Evolutionary conservation across 1,284 basidiomycete species (phyloP).

Genomic region (Pulveroboletus sp.): DNA sequence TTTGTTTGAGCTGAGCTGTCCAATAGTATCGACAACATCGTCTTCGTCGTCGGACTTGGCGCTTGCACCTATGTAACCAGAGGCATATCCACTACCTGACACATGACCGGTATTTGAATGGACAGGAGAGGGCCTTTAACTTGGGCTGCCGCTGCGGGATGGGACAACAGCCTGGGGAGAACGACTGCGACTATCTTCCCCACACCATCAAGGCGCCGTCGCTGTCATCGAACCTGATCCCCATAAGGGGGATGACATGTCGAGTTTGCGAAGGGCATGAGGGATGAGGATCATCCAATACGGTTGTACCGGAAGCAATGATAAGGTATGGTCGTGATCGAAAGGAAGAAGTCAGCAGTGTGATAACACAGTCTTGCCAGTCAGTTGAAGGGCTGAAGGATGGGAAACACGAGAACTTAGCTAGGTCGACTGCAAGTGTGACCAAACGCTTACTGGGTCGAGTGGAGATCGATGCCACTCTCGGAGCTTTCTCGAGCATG

Average conservation of each 20-base stretch:
- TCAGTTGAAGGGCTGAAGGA: slow-evolving; percentile 65
- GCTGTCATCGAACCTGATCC: slow-evolving; percentile 29
- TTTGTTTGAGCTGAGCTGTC: slow-evolving; percentile 82
- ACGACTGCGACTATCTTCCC: slow-evolving; percentile 1
- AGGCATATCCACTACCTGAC: slow-evolving; percentile 21
- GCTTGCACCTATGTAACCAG: slow-evolving; percentile 28
- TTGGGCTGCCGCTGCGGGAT: slow-evolving; percentile 15
- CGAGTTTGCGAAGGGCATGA: slow-evolving; percentile 7
- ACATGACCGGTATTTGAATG: slow-evolving; percentile 5
- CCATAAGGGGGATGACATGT: slow-evolving; percentile 11
- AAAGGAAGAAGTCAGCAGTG: slow-evolving; percentile 35
- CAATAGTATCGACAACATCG: slow-evolving; percentile 67
- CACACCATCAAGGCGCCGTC: slow-evolving; percentile 27
- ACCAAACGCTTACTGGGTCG: slow-evolving; percentile 50
- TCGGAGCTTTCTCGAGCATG: slow-evolving; percentile 25
- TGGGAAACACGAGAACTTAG: not conserved
- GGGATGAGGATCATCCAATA: slow-evolving; percentile 16
- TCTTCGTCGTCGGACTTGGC: slow-evolving; percentile 42
- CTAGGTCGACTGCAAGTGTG: not conserved
- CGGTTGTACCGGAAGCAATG: slow-evolving; percentile 8
- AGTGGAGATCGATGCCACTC: slow-evolving; percentile 39
- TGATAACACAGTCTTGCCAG: slow-evolving; percentile 68
- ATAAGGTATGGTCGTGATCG: slow-evolving; percentile 5
- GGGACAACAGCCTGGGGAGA: slow-evolving; percentile 9
- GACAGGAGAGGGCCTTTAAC: slow-evolving; percentile 23